phyloP scores from a whole-genome alignment of 192 early-diverging fungal genomes.

The Umbelopsis vinacea region DNA sequence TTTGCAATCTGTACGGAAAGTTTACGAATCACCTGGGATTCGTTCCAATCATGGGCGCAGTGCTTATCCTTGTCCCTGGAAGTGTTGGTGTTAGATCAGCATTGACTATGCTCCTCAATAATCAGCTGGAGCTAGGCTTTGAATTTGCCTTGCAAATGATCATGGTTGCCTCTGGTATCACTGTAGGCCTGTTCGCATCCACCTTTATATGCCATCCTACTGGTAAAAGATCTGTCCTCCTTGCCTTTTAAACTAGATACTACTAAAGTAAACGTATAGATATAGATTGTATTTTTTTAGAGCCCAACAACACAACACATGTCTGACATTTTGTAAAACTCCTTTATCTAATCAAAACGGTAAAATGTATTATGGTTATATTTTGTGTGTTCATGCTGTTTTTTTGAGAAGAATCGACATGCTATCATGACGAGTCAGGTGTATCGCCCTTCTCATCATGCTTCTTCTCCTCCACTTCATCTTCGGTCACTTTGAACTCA shows the following conservation, averaged over 20 bases:
- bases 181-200: slow-evolving; percentile 44
- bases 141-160: slow-evolving; percentile 48
- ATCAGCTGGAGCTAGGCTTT: slow-evolving; percentile 36
- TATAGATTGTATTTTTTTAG: neutral
- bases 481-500: slow-evolving; percentile 53
- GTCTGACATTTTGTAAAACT: neutral
- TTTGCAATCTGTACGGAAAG: slow-evolving; percentile 44
- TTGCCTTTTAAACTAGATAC: slow-evolving; percentile 38
- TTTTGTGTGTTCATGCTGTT: neutral
- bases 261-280: neutral
- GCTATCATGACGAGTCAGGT: neutral
- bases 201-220: slow-evolving; percentile 42
- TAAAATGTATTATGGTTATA: neutral
- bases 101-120: slow-evolving; percentile 41
- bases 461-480: slow-evolving; percentile 11
- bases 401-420: neutral
- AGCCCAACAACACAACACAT: neutral
- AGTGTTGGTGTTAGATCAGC: slow-evolving; percentile 45
- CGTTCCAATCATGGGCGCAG: slow-evolving; percentile 46
- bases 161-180: slow-evolving; percentile 39
- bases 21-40: slow-evolving; percentile 43
- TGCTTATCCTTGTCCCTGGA: slow-evolving; percentile 46
- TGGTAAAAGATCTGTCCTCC: slow-evolving; percentile 42
- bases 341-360: neutral
- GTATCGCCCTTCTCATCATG: neutral